Evolutionary conservation across 805 yeast genomes (phyloP).

Genomic region (Pichia heedii): DNA sequence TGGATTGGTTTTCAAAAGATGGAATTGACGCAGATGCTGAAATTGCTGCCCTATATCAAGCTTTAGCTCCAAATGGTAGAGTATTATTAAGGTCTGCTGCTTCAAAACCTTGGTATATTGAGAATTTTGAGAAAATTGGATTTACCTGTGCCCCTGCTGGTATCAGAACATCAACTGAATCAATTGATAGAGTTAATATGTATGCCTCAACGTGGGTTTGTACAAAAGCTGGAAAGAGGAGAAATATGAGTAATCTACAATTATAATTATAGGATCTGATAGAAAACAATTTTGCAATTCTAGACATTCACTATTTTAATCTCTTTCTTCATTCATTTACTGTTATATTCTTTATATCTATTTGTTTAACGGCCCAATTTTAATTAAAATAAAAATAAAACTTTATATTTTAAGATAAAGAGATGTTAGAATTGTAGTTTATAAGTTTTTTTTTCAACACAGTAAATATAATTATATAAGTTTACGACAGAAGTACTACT

Average conservation of each 20-base stretch:
- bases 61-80: conserved; percentile 59
- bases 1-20: conserved; percentile 80
- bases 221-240: conserved; percentile 38
- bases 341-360: too few relatives aligned
- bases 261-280: too few relatives aligned
- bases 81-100: conserved; percentile 74
- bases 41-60: conserved; percentile 51
- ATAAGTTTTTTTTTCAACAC: too few relatives aligned
- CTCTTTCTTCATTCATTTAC: background rate
- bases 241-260: conserved; percentile 42
- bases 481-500: too few relatives aligned
- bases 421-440: too few relatives aligned
- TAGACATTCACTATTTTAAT: background rate
- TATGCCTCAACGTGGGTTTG: conserved; percentile 86
- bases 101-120: conserved; percentile 67
- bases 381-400: too few relatives aligned
- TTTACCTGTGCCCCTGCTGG: conserved; percentile 64
- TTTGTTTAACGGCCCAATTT: too few relatives aligned
- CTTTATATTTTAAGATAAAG: too few relatives aligned
- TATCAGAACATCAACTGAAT: conserved; percentile 48
- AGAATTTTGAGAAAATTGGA: conserved; percentile 57
- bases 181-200: conserved; percentile 79
- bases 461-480: too few relatives aligned
- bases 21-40: conserved; percentile 59
- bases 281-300: background rate